Evolutionary conservation across 2,329 filamentous ascomycete genomes (phyloP).

Genomic region (Colletotrichum coccodes): DNA sequence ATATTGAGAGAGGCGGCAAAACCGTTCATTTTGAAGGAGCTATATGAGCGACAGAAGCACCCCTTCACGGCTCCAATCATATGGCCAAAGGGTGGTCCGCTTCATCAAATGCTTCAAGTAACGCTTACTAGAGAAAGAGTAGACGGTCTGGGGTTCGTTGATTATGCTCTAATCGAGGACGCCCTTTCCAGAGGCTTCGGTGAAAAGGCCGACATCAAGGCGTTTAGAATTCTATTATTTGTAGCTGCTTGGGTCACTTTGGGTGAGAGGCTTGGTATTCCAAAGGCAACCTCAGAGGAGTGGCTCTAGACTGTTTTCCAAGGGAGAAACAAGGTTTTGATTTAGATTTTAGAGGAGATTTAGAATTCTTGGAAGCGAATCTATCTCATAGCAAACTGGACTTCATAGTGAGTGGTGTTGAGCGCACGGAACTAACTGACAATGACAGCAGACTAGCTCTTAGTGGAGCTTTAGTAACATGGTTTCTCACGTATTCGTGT

Average conservation of each 20-base stretch:
- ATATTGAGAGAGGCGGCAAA: constrained; percentile 55
- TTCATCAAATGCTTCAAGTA: constrained; percentile 46
- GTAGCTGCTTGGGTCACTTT: constrained; percentile 11
- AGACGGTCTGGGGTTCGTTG: constrained; percentile 50
- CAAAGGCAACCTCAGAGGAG: neutral
- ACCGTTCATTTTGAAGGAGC: constrained; percentile 54
- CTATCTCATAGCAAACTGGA: too few species aligned
- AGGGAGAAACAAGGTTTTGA: neutral
- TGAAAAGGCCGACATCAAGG: constrained; percentile 40
- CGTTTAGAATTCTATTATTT: constrained; percentile 7
- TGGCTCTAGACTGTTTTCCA: neutral
- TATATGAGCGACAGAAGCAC: constrained; percentile 60
- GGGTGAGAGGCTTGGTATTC: constrained; percentile 7
- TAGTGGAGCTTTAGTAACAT: too few species aligned
- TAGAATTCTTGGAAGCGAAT: too few species aligned
- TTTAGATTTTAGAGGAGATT: neutral
- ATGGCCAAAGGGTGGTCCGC: constrained; percentile 52
- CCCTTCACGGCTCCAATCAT: constrained; percentile 55
- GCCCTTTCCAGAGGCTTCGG: constrained; percentile 50
- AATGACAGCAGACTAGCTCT: too few species aligned
- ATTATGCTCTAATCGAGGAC: constrained; percentile 46
- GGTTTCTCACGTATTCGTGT: too few species aligned
- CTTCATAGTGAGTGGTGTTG: too few species aligned
- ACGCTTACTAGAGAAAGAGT: constrained; percentile 48
- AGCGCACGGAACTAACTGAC: too few species aligned